Percentiles rank a stretch among this genome's conserved stretches.
These are phyloP conservation scores for Noccaea caerulescens DNA, from an alignment of 345 rosid genomes.

Conservation along the genomic window DNA sequence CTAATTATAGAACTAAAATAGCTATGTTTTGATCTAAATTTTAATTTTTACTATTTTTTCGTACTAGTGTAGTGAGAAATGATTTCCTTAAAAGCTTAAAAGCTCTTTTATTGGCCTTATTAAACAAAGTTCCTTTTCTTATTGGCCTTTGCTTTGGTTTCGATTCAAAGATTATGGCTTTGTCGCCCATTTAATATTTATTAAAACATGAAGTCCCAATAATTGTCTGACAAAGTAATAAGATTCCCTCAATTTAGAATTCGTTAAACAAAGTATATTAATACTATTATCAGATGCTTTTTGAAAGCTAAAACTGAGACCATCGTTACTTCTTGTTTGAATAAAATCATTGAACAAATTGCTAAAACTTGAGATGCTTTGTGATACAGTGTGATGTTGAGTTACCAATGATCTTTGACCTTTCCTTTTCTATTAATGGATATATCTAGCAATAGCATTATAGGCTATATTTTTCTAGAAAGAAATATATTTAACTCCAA, in stretches of 20 bases:
- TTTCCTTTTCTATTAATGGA: slow-evolving; percentile 14
- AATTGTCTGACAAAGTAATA: slow-evolving; percentile 19
- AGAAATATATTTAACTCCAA: too few relatives aligned
- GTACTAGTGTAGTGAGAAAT: not conserved
- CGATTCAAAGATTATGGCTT: slow-evolving; percentile 37
- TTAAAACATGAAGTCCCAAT: slow-evolving; percentile 27
- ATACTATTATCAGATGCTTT: slow-evolving; percentile 29
- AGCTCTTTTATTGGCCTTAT: slow-evolving; percentile 11
- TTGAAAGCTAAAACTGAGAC: slow-evolving; percentile 14
- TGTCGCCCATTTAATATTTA: slow-evolving; percentile 28
- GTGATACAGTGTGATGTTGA: slow-evolving; percentile 41
- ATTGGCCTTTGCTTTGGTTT: slow-evolving; percentile 43
- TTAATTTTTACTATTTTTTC: not conserved
- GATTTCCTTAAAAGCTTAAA: slow-evolving; percentile 11
- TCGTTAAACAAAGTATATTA: slow-evolving; percentile 12
- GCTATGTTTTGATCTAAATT: not conserved
- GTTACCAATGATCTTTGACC: slow-evolving; percentile 33
- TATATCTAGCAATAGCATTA: not conserved
- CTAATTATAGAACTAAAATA: not conserved
- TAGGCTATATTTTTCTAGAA: not conserved
- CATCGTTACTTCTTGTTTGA: slow-evolving; percentile 11
- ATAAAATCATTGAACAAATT: slow-evolving; percentile 25
- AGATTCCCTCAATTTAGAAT: slow-evolving; percentile 28
- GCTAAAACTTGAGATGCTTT: slow-evolving; percentile 26
- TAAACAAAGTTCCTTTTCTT: slow-evolving; percentile 11